A percentile compares a stretch with the other conserved stretches of the same genome.
phyloP scores from a whole-genome alignment of 164 flowering plant species.

The Cinnamomum micranthum region DNA sequence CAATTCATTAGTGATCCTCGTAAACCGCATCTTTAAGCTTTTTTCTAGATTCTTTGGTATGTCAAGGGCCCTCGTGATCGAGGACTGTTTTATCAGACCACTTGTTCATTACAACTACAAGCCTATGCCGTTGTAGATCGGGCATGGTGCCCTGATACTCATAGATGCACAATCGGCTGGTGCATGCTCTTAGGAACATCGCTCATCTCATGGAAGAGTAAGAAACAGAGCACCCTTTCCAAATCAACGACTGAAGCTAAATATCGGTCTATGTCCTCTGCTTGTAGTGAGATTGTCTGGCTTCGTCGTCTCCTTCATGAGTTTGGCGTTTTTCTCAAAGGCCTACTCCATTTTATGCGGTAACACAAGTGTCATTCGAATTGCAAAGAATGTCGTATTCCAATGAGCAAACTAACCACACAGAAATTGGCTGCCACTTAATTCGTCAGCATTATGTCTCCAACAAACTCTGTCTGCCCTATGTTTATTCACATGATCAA shows the following conservation, averaged over 20 bases:
- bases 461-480: too few species aligned
- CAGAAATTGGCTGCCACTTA: too few species aligned
- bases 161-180: not conserved
- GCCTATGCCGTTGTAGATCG: not conserved
- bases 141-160: not conserved
- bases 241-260: not conserved
- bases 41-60: not conserved
- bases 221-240: not conserved
- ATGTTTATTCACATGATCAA: too few species aligned
- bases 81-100: not conserved
- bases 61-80: not conserved
- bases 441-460: too few species aligned
- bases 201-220: not conserved
- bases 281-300: not conserved
- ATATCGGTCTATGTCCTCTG: not conserved
- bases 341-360: not conserved
- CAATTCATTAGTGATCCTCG: not conserved
- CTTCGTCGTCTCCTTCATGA: not conserved
- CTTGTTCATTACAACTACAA: not conserved
- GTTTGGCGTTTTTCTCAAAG: not conserved
- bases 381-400: not conserved
- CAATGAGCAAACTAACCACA: too few species aligned
- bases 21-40: not conserved
- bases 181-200: not conserved
- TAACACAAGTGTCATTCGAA: not conserved